Conservation (phyloP, 352 stramenopile species). For the Phytophthora hybrid region DNA sequence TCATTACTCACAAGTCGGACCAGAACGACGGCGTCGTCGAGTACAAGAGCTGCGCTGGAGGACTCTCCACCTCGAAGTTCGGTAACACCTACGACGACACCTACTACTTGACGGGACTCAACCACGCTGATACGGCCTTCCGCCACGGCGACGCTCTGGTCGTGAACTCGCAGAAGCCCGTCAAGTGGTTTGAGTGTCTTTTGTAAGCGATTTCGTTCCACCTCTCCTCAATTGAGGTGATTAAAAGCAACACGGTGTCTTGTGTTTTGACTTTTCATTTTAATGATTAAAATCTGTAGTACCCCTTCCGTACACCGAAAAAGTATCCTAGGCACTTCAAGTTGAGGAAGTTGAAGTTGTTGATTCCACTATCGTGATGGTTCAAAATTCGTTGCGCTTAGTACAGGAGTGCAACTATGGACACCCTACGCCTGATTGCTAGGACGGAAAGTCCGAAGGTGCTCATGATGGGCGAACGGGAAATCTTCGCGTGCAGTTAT, state of each 20-base stretch:
- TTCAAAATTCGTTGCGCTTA: neutral
- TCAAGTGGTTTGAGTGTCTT: constrained; percentile 51
- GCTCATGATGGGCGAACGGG: neutral
- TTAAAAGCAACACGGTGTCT: neutral
- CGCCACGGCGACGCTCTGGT: constrained; percentile 45
- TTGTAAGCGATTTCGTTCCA: constrained; percentile 3
- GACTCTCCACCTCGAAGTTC: constrained; percentile 38
- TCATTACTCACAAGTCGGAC: constrained; percentile 39
- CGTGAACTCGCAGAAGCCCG: constrained; percentile 37
- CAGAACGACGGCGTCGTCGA: constrained; percentile 43
- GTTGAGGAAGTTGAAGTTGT: neutral
- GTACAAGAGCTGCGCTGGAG: constrained; percentile 45
- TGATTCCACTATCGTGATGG: neutral
- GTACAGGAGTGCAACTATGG: neutral
- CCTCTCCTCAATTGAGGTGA: neutral
- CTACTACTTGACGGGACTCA: constrained; percentile 46
- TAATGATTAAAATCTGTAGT: no score
- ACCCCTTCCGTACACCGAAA: neutral
- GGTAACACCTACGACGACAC: constrained; percentile 26
- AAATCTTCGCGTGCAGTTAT: neutral
- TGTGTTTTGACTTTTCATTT: neutral
- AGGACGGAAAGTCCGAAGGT: neutral
- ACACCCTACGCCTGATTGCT: constrained; percentile 1
- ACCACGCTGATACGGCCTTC: constrained; percentile 53
- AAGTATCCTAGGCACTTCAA: neutral